Base-by-base conservation (phyloP, 306 rosid species). In the Begonia masoniana region DNA sequence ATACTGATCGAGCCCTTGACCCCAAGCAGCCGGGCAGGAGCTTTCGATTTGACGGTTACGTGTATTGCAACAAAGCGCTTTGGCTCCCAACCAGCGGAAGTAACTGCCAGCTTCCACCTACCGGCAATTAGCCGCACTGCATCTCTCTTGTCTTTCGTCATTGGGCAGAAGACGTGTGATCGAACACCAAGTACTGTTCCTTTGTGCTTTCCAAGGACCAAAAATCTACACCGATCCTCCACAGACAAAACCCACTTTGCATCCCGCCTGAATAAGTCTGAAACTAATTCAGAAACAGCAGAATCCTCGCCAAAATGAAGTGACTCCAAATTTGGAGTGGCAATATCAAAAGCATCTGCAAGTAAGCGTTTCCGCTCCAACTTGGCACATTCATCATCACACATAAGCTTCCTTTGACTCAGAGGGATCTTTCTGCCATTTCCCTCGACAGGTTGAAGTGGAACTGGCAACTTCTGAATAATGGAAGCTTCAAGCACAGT, bases 1-100 rank as follows among this genome's bases (percentile, higher is more conserved):
- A 63, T 15, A 6, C 82, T 62, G 35, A 76, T 57, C 7, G 89
- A 65, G 24, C 95, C 97, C 80, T 84, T 84, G 47, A 78, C 78
- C 47, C 97, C 97, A 15, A 88, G 64, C 43, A 82, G 67, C 9
- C 94, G 78, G 52, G 87, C 42, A 8, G 97, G 97, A 16, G 72
- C 67, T 68, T 84, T 88, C 1, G 97, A 88, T 63, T 82, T 88
- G n/a, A 66, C 74, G 1, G 89, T 84, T 26, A 71, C 95, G 52
- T 82, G 94, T 48, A 84, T 68, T 43, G 80, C 75, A 15, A 85
- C 66, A 57, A 88, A 88, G 15, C 94, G 88, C 68, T 80, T 88
- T 12, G 97, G 97, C 75, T 88, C 97, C 97, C 97, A 78, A 41
- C 97, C 97, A 36, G 85, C 97, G 15, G 95, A 65, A 23, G 57